Evolutionary conservation across 2,329 filamentous ascomycete genomes (phyloP).

Genomic region (Claviceps sorghi): DNA sequence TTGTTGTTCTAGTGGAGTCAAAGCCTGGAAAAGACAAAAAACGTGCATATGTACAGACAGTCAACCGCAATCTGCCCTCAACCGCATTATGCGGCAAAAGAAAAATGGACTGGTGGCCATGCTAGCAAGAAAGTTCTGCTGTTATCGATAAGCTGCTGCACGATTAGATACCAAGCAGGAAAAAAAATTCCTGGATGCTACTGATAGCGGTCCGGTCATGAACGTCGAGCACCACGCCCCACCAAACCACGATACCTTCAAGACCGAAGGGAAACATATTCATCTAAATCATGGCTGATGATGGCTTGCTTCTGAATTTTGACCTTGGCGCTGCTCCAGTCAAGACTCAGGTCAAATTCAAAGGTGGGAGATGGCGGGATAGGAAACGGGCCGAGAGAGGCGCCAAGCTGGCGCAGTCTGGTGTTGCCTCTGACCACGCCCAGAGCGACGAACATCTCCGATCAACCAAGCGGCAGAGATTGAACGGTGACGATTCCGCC

Average conservation of each 20-base stretch:
- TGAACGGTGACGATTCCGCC: conserved; percentile 14
- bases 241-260: not conserved
- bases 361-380: conserved; percentile 88
- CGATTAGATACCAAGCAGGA: not conserved
- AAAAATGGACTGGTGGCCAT: not conserved
- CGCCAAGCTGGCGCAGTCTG: conserved; percentile 15
- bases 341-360: conserved; percentile 51
- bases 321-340: conserved; percentile 55
- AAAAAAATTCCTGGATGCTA: not conserved
- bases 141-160: not conserved
- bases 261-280: not conserved
- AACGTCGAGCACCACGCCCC: conserved; percentile 2
- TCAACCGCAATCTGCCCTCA: not conserved
- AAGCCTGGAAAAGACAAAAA: not conserved
- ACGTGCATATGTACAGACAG: not conserved
- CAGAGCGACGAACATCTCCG: conserved; percentile 17
- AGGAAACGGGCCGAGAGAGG: conserved; percentile 50
- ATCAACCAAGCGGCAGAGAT: conserved; percentile 32
- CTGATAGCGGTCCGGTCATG: not conserved
- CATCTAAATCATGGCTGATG: conserved; percentile 58
- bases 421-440: conserved; percentile 11
- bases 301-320: conserved; percentile 92
- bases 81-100: not conserved
- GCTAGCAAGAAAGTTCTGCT: not conserved
- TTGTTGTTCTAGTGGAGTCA: not conserved